Evolutionary conservation across 2,329 filamentous ascomycete genomes (phyloP).

Genomic region (Colletotrichum tropicale): DNA sequence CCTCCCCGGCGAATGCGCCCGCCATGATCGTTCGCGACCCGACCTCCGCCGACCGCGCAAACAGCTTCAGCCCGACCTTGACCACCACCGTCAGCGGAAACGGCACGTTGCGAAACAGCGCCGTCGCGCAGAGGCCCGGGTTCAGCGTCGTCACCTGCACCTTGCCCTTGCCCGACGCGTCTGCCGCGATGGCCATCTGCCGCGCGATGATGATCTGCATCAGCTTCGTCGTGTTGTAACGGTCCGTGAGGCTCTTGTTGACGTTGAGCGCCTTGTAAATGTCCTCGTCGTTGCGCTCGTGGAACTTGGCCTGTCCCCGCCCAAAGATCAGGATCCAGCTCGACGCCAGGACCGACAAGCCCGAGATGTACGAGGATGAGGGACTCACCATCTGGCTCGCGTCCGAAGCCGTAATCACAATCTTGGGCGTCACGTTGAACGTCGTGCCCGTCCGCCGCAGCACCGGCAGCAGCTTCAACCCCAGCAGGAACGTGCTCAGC

Average conservation of each 20-base stretch:
- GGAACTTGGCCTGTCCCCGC: slow-evolving; percentile 32
- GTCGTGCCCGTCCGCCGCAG: slow-evolving; percentile 38
- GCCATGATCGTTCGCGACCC: slow-evolving; percentile 43
- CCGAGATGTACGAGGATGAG: neutral
- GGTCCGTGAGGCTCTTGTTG: slow-evolving; percentile 30
- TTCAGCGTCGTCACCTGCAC: slow-evolving; percentile 43
- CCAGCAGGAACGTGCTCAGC: slow-evolving; percentile 49
- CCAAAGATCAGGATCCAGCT: neutral
- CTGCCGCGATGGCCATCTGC: slow-evolving; percentile 37
- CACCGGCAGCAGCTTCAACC: slow-evolving; percentile 45
- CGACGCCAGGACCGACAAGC: neutral
- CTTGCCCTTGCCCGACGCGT: slow-evolving; percentile 31
- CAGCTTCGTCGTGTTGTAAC: slow-evolving; percentile 40
- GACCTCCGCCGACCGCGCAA: slow-evolving; percentile 42
- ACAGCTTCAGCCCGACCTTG: slow-evolving; percentile 16
- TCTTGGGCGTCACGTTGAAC: slow-evolving; percentile 36
- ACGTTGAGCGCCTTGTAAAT: slow-evolving; percentile 38
- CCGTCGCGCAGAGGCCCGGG: slow-evolving; percentile 45
- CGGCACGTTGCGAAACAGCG: slow-evolving; percentile 38
- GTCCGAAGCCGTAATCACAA: slow-evolving; percentile 45
- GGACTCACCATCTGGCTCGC: slow-evolving; percentile 29
- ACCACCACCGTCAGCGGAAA: slow-evolving; percentile 30
- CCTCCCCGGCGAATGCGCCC: slow-evolving; percentile 38
- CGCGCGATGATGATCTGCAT: slow-evolving; percentile 33
- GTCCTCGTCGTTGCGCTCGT: slow-evolving; percentile 30